These are phyloP conservation scores for Apiotrichum veenhuisii DNA, from an alignment of 1,284 basidiomycete genomes.

Conservation along the genomic window DNA sequence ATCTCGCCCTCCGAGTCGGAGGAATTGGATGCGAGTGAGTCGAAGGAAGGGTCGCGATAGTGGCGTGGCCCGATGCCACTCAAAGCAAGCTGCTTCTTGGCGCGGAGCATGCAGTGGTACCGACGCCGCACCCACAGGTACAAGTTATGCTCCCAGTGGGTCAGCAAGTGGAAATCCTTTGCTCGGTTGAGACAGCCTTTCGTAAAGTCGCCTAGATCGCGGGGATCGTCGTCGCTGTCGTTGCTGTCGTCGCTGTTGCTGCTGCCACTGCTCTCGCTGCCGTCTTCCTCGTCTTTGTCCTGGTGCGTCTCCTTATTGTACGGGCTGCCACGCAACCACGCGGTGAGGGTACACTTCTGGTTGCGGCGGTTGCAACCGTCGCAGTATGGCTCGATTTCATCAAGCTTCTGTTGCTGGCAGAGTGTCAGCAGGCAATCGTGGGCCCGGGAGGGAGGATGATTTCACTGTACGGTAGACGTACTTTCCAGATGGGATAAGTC, in stretches of 20 bases:
- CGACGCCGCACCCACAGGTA: conserved; percentile 24
- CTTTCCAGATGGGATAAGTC: conserved; percentile 57
- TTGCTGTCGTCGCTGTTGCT: neutral
- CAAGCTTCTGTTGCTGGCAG: neutral
- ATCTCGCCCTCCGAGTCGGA: conserved; percentile 26
- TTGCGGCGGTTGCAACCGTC: conserved; percentile 10
- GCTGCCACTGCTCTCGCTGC: neutral
- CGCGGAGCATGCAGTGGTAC: conserved; percentile 34
- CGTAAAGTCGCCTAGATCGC: neutral
- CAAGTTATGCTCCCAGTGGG: conserved; percentile 38
- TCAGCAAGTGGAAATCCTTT: conserved; percentile 37
- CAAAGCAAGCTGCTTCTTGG: conserved; percentile 6
- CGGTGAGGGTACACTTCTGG: conserved; percentile 2
- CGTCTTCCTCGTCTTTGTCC: neutral
- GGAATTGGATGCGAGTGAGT: conserved; percentile 7
- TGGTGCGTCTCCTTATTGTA: conserved; percentile 5
- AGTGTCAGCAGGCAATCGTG: too few relatives aligned
- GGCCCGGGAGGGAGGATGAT: too few relatives aligned
- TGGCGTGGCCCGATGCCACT: neutral
- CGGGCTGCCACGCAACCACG: neutral
- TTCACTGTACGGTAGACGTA: too few relatives aligned
- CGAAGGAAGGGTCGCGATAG: neutral
- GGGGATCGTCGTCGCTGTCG: neutral
- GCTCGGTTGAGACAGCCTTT: conserved; percentile 4
- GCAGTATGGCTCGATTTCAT: conserved; percentile 4